phyloP scores from a whole-genome alignment of 1,284 basidiomycete species.

The Hemileccinum hortonii region DNA sequence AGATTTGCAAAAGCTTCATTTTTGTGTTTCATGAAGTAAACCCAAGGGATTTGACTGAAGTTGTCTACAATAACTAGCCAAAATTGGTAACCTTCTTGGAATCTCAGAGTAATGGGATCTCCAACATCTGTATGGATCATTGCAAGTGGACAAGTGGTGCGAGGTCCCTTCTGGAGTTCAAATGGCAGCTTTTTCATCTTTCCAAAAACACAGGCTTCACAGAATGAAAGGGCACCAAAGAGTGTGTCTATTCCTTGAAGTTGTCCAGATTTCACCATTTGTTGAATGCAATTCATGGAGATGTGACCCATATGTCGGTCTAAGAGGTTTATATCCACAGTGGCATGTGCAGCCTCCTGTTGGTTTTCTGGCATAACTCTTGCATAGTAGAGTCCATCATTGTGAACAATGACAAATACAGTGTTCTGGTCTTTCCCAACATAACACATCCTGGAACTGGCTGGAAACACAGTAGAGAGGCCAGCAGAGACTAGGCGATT shows the following conservation, averaged over 20 bases:
- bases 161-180: constrained; percentile 2
- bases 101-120: constrained; percentile 26
- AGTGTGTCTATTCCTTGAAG: constrained; percentile 12
- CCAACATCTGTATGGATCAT: constrained; percentile 35
- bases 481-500: too few relatives aligned
- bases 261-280: constrained; percentile 19
- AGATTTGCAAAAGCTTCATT: constrained; percentile 13
- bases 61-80: constrained; percentile 37
- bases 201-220: constrained; percentile 17
- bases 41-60: constrained; percentile 18
- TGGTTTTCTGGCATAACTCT: too few relatives aligned
- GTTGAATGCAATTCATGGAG: not conserved
- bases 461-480: too few relatives aligned
- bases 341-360: too few relatives aligned
- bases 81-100: constrained; percentile 23
- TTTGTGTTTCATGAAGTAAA: constrained; percentile 28
- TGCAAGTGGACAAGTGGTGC: constrained; percentile 14
- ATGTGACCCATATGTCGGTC: too few relatives aligned
- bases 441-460: too few relatives aligned
- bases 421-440: too few relatives aligned
- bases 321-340: too few relatives aligned
- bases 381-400: too few relatives aligned
- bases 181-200: constrained; percentile 31
- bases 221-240: constrained; percentile 11
- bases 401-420: too few relatives aligned